Evolutionary conservation across 176 grass and related monocot species (phyloP).

Genomic region (Alopecurus myosuroides): DNA sequence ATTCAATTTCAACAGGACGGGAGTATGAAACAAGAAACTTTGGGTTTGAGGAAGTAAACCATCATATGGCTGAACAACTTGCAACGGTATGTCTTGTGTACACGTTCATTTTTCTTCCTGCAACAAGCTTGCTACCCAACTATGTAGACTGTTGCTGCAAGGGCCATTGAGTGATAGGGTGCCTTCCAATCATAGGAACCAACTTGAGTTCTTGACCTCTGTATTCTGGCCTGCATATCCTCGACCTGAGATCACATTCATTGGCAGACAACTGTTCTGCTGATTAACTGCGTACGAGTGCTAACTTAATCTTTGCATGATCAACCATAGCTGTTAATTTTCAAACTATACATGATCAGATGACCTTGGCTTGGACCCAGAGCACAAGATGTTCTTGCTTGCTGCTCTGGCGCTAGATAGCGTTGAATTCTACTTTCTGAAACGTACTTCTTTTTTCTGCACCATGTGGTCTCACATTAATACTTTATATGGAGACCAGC

Average conservation of each 20-base stretch:
- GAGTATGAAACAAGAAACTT: constrained; percentile 97
- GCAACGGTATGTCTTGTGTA: constrained; percentile 54
- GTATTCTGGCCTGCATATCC: neutral
- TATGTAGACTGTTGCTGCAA: constrained; percentile 8
- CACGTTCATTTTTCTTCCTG: constrained; percentile 16
- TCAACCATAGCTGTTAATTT: neutral
- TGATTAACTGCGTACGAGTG: neutral
- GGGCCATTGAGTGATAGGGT: neutral
- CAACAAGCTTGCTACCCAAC: neutral
- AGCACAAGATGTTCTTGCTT: neutral
- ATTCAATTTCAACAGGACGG: constrained; percentile 45
- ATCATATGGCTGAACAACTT: constrained; percentile 86
- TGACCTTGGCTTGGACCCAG: neutral
- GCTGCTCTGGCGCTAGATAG: neutral
- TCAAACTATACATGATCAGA: neutral
- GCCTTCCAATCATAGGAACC: neutral
- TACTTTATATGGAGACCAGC: neutral
- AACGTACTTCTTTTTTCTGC: neutral
- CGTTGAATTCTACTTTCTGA: neutral
- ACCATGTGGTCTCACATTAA: neutral
- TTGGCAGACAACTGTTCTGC: neutral
- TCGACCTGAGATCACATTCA: neutral
- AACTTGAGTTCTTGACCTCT: neutral
- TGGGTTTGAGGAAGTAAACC: constrained; percentile 95
- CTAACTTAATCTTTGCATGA: neutral